Base-by-base conservation (phyloP, 805 yeast genomes). In the Saccharomycopsis sp. region DNA sequence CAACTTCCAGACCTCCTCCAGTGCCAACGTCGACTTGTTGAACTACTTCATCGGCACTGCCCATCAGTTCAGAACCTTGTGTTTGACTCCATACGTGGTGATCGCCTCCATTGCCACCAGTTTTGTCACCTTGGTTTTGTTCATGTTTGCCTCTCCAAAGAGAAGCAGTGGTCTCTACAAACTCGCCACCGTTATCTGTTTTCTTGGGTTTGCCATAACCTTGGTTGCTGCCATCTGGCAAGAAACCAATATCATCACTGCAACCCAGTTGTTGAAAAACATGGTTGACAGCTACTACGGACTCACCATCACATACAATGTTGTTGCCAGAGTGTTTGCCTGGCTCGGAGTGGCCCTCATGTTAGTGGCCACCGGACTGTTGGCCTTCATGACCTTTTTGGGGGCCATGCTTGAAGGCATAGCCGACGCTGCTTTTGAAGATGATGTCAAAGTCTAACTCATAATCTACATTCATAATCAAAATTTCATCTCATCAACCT, bases 171-270 rank as follows among this genome's bases (percentile, higher is more conserved):
- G 59, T 2, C 52, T 61, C 41, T 61, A 61, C 51, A 61, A 57
- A 34, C 56, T 56, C 55, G 56, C 62, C 16, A 61, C 63, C 15
- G 51, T 61, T 21, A 52, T 61, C 41, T 56, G 60, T 23, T 61
- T 58, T 55, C 46, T 61, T n/a, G 60, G 58, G 3, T 61, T 61
- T 57, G 60, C 63, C 5, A 56, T 57, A 23, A 54, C 62, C 9
- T 56, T 61, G 37, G 62, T 61, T 2, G 63, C 63, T 23, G 63
- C 63, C 14, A 58, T 61, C 12, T 61, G 63, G 63, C 63, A 61
- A 52, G 63, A 61, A 48, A 61, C 63, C 12, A 61, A 61, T 40
- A 52, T 61, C 34, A 9, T 59, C 16, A 61, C 63, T 21, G 60
- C 62, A 16, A 57, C 56, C 14, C 58, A 59, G n/a, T 21, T 61